These are phyloP conservation scores for Platanthera guangdongensis DNA, from an alignment of 106 monocot genomes.

Conservation along the genomic window DNA sequence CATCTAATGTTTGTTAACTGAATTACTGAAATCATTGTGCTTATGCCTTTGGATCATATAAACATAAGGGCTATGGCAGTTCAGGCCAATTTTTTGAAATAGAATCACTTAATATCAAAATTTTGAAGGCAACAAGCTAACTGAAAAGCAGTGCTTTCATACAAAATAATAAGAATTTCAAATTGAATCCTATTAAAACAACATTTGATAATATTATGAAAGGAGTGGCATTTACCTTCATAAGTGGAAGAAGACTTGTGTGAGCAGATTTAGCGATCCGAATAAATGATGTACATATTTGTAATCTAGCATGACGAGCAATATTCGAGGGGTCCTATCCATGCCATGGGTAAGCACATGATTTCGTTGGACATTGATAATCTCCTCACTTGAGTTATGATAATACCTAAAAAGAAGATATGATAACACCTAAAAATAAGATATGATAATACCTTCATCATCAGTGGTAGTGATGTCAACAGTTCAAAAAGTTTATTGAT, in stretches of 20 bases:
- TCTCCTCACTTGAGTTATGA: not conserved
- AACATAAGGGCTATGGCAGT: no score
- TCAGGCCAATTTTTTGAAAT: no score
- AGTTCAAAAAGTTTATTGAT: constrained; percentile 94
- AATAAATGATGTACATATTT: constrained; percentile 90
- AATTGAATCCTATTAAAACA: no score
- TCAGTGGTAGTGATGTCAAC: constrained; percentile 71
- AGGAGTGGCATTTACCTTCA: constrained; percentile 52
- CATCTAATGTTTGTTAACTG: no score
- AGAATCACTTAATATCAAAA: no score
- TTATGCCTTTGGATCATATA: no score
- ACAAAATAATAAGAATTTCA: no score
- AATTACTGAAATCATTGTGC: no score
- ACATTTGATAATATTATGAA: not conserved
- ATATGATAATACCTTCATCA: constrained; percentile 29
- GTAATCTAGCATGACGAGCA: constrained; percentile 82
- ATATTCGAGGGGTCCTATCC: constrained; percentile 56
- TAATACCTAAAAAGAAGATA: constrained; percentile 2
- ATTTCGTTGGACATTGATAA: not conserved
- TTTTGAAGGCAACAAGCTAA: no score
- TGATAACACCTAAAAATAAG: not conserved
- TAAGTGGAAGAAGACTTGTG: constrained; percentile 84
- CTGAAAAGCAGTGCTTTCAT: no score
- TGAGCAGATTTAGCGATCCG: constrained; percentile 88
- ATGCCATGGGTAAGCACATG: not conserved